phyloP scores from a whole-genome alignment of 352 stramenopile genomes.

The Pythium vanterpoolii region DNA sequence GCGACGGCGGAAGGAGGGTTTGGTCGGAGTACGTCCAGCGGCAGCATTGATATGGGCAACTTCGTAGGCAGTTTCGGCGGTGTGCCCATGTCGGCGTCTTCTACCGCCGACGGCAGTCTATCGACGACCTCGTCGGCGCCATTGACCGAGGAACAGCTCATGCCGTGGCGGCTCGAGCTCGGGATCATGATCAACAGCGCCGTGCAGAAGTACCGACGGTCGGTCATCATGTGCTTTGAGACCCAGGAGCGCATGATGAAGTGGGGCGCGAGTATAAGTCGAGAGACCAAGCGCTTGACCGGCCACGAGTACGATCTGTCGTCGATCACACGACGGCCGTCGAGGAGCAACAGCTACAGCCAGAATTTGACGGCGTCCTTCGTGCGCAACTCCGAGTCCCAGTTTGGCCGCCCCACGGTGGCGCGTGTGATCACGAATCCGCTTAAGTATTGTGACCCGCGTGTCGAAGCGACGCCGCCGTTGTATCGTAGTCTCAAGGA shows the following conservation, averaged over 20 bases:
- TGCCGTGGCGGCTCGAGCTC: slow-evolving; percentile 76
- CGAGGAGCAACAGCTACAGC: slow-evolving; percentile 61
- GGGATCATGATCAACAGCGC: slow-evolving; percentile 55
- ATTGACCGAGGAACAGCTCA: slow-evolving; percentile 40
- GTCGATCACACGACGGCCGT: slow-evolving; percentile 57
- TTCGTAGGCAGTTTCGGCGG: slow-evolving; percentile 21
- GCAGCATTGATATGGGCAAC: slow-evolving; percentile 2
- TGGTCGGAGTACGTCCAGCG: background rate
- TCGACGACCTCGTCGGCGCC: background rate
- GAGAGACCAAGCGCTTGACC: slow-evolving; percentile 75
- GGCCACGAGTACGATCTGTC: slow-evolving; percentile 81
- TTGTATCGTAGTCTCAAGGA: slow-evolving; percentile 79
- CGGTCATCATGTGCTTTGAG: slow-evolving; percentile 76
- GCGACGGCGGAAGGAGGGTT: slow-evolving; percentile 36
- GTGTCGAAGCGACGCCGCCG: slow-evolving; percentile 39
- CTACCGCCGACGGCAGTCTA: background rate
- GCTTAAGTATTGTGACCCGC: slow-evolving; percentile 68
- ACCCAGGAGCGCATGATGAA: slow-evolving; percentile 86
- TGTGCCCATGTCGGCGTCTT: background rate
- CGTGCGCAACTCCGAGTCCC: slow-evolving; percentile 49
- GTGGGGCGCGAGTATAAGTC: slow-evolving; percentile 73
- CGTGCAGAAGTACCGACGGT: slow-evolving; percentile 66
- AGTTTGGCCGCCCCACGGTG: slow-evolving; percentile 52
- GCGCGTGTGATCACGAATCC: slow-evolving; percentile 76
- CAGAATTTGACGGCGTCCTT: slow-evolving; percentile 26